These are phyloP conservation scores for Penicillium fuscoglaucum DNA, from an alignment of 2,329 filamentous ascomycete genomes.

Conservation along the genomic window DNA sequence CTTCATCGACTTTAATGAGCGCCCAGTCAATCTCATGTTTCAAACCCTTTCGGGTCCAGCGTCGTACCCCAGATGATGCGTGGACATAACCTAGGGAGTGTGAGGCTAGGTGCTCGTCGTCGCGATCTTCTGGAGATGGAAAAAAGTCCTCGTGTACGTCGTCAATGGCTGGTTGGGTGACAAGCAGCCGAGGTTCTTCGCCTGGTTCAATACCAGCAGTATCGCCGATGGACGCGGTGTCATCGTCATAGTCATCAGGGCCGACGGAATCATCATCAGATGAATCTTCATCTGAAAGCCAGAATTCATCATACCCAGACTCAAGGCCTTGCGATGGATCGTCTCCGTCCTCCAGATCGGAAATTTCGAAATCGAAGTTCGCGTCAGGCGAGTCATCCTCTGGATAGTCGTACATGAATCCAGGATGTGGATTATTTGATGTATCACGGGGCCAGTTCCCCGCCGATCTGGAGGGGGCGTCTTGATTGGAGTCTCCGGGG, in stretches of 20 bases:
- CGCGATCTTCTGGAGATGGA: conserved; percentile 71
- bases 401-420: conserved; percentile 40
- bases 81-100: conserved; percentile 81
- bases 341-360: conserved; percentile 55
- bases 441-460: conserved; percentile 38
- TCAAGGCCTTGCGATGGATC: conserved; percentile 41
- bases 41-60: conserved; percentile 68
- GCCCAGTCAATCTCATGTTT: conserved; percentile 96
- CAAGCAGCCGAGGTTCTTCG: conserved; percentile 72
- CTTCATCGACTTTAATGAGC: conserved; percentile 74
- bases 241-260: conserved; percentile 55
- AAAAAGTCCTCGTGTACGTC: conserved; percentile 83
- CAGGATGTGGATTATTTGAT: conserved; percentile 26
- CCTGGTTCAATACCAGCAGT: conserved; percentile 74
- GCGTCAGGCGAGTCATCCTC: conserved; percentile 42
- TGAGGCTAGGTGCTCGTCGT: conserved; percentile 78
- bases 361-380: conserved; percentile 52
- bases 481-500: conserved; percentile 38
- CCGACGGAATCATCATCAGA: conserved; percentile 57
- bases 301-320: conserved; percentile 44
- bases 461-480: conserved; percentile 47
- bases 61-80: conserved; percentile 84
- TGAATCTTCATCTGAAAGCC: conserved; percentile 47
- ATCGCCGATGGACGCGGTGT: conserved; percentile 64
- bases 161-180: conserved; percentile 90